Evolutionary conservation across 1,284 basidiomycete species (phyloP), one percentile per base, ranked within the genome.

Genomic region (Earliella scabrosa): DNA sequence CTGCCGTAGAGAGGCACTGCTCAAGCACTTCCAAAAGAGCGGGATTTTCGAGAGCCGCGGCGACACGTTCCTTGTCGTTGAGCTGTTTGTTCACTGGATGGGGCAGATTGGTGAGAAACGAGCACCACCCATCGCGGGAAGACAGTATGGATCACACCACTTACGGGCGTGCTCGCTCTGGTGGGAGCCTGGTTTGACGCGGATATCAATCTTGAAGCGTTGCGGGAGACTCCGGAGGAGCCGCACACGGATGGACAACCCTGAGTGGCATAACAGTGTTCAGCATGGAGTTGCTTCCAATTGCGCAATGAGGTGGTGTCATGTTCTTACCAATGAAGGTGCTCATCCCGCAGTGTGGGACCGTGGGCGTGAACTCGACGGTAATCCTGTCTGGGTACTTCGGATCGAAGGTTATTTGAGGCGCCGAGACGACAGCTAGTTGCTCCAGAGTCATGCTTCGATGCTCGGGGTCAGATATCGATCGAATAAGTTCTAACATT

Each of bases 41-140:
- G 10, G 84, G 82, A 73, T 99, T 99, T 73, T 99, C 97, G 34
- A 99, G 79, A 0, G 97, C 97, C 9, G 97, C 97, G 23, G 96
- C 96, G 0, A 99, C 97, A 45, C 97, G 82, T 75, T 99, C 97
- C 75, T 99, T 99, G 76, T 99, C 97, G 69, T 99, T 98, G 44
- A 99, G 80, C 71, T 99, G 97, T 74, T 98, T 99, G 78, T 99
- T 99, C 31, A 98, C 96, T 93, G 60, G 6, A 21, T 11, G 26
- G 39, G 31, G 13, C 29, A 23, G 45, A 23, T 35, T 16, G 29
- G 18, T 45, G 18, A 45, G 26, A 5, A 13, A 13, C 18, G 11
- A 27, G 38, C 24, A 16, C 9, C 18, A 16, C 24, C 27, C 27
- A 18, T 26, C 20, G 6, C 27, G 27, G 38, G n/a, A 41, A 23